Percentiles rank a stretch among this genome's conserved stretches.
These are phyloP conservation scores for Clarireedia paspali DNA, from an alignment of 2,329 filamentous ascomycete species.

Conservation along the genomic window DNA sequence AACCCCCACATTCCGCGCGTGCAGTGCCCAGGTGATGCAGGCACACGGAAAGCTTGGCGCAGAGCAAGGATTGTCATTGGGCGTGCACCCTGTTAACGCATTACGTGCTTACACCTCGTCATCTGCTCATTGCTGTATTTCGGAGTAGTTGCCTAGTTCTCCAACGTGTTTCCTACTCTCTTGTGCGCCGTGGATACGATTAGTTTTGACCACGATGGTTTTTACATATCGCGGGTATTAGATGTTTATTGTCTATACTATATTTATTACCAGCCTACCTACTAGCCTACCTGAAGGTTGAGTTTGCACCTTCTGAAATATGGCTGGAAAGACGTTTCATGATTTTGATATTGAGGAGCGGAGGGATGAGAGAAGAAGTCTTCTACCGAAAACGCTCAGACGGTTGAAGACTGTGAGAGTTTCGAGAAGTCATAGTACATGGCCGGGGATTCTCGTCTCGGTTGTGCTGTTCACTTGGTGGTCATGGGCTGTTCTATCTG, in stretches of 20 bases:
- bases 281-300: background rate
- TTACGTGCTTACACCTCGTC: too few species aligned
- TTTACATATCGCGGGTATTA: too few species aligned
- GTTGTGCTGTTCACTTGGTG: slow-evolving; percentile 8
- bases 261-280: background rate
- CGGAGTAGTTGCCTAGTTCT: too few species aligned
- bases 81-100: too few species aligned
- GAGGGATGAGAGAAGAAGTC: slow-evolving; percentile 5
- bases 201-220: too few species aligned
- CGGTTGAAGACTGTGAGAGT: background rate
- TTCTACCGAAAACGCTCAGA: slow-evolving; percentile 1
- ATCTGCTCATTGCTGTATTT: too few species aligned
- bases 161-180: too few species aligned
- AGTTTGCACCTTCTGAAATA: background rate
- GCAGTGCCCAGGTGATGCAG: too few species aligned
- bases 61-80: too few species aligned
- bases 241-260: background rate
- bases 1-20: too few species aligned
- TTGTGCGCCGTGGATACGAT: too few species aligned
- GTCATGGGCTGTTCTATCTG: slow-evolving; percentile 4
- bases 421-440: background rate
- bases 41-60: too few species aligned
- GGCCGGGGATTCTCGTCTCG: slow-evolving; percentile 5
- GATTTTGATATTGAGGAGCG: slow-evolving; percentile 5
- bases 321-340: background rate